Evolutionary conservation across 495 filamentous ascomycete species (phyloP).

Genomic region (Aspergillus ellipticus): DNA sequence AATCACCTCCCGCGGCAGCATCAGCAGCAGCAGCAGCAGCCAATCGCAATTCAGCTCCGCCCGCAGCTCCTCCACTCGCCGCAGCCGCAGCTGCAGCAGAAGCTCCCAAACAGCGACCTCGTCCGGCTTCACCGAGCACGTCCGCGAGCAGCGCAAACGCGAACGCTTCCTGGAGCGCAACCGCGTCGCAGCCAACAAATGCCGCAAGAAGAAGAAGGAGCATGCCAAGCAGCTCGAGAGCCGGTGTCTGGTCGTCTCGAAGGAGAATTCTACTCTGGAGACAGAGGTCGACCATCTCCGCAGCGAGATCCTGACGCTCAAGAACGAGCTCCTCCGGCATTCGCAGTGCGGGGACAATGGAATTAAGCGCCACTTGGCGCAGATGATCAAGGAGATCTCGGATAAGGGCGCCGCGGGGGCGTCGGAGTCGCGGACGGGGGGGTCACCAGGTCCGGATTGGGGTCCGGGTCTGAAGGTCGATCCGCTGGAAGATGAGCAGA

Average conservation of each 20-base stretch:
- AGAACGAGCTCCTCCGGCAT: slow-evolving; percentile 58
- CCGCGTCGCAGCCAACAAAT: slow-evolving; percentile 79
- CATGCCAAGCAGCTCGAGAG: slow-evolving; percentile 60
- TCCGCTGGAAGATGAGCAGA: no score
- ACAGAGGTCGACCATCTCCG: slow-evolving; percentile 8
- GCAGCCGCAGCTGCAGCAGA: neutral
- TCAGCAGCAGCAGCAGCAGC: neutral
- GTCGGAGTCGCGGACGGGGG: no score
- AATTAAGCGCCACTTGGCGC: slow-evolving; percentile 49
- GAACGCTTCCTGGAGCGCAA: slow-evolving; percentile 73
- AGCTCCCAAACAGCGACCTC: neutral
- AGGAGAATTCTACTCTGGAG: slow-evolving; percentile 1
- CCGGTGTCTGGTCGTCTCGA: slow-evolving; percentile 33
- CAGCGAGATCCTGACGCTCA: slow-evolving; percentile 50
- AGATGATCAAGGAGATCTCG: slow-evolving; percentile 40
- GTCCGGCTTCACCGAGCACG: neutral
- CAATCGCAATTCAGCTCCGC: neutral
- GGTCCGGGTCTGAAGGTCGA: no score
- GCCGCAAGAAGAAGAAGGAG: slow-evolving; percentile 82
- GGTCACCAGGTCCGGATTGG: no score
- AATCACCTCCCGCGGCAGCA: neutral
- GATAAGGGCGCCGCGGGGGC: neutral
- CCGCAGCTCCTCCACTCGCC: neutral
- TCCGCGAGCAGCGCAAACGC: slow-evolving; percentile 18
- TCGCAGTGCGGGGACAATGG: slow-evolving; percentile 56